These are phyloP conservation scores for Rhodocollybia butyracea DNA, from an alignment of 768 basidiomycete genomes.

Conservation along the genomic window DNA sequence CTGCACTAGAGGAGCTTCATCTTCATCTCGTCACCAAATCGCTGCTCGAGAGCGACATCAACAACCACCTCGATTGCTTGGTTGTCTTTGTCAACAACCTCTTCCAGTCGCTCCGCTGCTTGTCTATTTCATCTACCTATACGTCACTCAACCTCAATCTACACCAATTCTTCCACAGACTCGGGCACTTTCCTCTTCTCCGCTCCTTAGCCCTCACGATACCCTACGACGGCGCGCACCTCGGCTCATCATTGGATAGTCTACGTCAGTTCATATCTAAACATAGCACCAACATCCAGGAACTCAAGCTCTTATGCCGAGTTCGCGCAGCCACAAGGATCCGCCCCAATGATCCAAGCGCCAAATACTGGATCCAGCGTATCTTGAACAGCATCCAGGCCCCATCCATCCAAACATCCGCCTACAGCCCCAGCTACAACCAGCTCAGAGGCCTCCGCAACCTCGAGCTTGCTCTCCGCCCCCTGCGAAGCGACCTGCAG, in stretches of 20 bases:
- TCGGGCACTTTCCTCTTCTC: slow-evolving; percentile 38
- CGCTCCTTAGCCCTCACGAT: slow-evolving; percentile 36
- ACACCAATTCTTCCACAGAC: slow-evolving; percentile 29
- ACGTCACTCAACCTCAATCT: slow-evolving; percentile 38
- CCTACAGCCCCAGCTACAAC: too few species aligned
- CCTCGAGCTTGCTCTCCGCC: slow-evolving; percentile 3
- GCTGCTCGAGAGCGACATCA: slow-evolving; percentile 25
- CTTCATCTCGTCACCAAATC: slow-evolving; percentile 32
- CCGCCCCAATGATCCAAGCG: slow-evolving; percentile 21
- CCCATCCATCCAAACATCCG: too few species aligned
- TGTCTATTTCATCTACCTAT: slow-evolving; percentile 33
- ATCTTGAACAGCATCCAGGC: too few species aligned
- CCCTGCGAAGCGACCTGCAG: background rate
- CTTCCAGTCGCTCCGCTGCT: slow-evolving; percentile 31
- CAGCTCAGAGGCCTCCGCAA: background rate
- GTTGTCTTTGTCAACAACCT: slow-evolving; percentile 44
- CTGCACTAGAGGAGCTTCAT: slow-evolving; percentile 31
- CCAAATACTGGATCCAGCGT: slow-evolving; percentile 40
- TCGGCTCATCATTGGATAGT: slow-evolving; percentile 27
- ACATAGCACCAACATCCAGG: slow-evolving; percentile 31
- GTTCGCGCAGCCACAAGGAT: slow-evolving; percentile 15
- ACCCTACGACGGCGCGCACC: slow-evolving; percentile 42
- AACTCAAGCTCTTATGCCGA: slow-evolving; percentile 32
- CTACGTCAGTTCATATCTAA: slow-evolving; percentile 33
- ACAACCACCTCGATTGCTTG: slow-evolving; percentile 35